phyloP scores from a whole-genome alignment of 257 asterid genomes.

The Plantago ovata region DNA sequence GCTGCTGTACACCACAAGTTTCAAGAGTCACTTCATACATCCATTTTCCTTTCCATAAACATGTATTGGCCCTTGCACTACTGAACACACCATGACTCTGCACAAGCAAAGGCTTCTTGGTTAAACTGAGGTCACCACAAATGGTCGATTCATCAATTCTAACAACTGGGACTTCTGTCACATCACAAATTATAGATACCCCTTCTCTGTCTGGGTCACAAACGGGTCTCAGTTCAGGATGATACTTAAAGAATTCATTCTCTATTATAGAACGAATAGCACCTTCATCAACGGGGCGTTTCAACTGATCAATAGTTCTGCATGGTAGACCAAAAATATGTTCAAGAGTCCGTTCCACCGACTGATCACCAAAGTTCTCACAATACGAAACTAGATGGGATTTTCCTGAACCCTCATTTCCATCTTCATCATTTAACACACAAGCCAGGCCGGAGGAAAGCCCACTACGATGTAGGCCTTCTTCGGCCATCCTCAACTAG shows the following conservation, averaged over 20 bases:
- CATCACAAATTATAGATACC: constrained; percentile 42
- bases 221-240: constrained; percentile 34
- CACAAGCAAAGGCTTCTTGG: constrained; percentile 61
- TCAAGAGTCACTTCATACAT: constrained; percentile 96
- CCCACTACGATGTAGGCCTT: constrained; percentile 69
- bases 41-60: constrained; percentile 98
- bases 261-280: constrained; percentile 56
- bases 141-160: constrained; percentile 75
- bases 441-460: constrained; percentile 86
- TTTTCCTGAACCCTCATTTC: constrained; percentile 61
- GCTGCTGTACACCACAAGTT: constrained; percentile 88
- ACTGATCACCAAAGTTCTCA: constrained; percentile 84
- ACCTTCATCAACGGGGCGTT: constrained; percentile 42
- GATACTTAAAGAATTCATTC: constrained; percentile 49
- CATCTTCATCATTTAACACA: constrained; percentile 58
- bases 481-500: constrained; percentile 72
- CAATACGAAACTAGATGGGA: constrained; percentile 70
- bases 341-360: constrained; percentile 84
- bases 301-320: constrained; percentile 53
- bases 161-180: constrained; percentile 38
- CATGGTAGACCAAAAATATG: constrained; percentile 84
- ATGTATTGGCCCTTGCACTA: constrained; percentile 79
- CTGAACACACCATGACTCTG: constrained; percentile 89
- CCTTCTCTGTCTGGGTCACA: constrained; percentile 45
- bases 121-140: constrained; percentile 75